These are phyloP conservation scores for Vanilla planifolia DNA, from an alignment of 106 monocot species.

Conservation along the genomic window DNA sequence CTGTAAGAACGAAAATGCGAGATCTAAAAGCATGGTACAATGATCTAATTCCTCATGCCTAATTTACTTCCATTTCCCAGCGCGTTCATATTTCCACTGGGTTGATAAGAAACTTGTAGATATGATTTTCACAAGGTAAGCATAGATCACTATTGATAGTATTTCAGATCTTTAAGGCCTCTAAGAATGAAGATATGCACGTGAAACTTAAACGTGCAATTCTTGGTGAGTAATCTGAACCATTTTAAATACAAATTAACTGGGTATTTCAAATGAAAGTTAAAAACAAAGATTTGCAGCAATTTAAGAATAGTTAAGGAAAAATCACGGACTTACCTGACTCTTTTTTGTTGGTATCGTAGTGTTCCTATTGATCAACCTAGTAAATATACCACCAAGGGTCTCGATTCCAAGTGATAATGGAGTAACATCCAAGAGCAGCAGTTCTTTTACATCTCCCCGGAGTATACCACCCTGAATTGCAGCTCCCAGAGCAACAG, in stretches of 20 bases:
- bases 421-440: constrained; percentile 68
- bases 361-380: constrained; percentile 66
- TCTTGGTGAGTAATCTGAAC: not conserved
- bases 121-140: too few relatives aligned
- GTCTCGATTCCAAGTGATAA: constrained; percentile 69
- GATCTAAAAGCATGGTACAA: too few relatives aligned
- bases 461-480: constrained; percentile 77
- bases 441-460: constrained; percentile 79
- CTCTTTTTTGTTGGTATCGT: constrained; percentile 76
- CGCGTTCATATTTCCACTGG: too few relatives aligned
- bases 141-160: too few relatives aligned
- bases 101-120: too few relatives aligned
- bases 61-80: too few relatives aligned
- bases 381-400: constrained; percentile 66
- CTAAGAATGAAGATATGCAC: too few relatives aligned
- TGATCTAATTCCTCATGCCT: too few relatives aligned
- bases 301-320: not conserved
- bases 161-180: too few relatives aligned
- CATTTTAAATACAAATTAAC: not conserved
- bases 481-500: constrained; percentile 79
- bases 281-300: not conserved
- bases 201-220: too few relatives aligned
- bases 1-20: too few relatives aligned
- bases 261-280: not conserved
- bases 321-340: constrained; percentile 31